Base-by-base conservation (phyloP, 2,329 filamentous ascomycete species). In the Aspergillus ochraceus region DNA sequence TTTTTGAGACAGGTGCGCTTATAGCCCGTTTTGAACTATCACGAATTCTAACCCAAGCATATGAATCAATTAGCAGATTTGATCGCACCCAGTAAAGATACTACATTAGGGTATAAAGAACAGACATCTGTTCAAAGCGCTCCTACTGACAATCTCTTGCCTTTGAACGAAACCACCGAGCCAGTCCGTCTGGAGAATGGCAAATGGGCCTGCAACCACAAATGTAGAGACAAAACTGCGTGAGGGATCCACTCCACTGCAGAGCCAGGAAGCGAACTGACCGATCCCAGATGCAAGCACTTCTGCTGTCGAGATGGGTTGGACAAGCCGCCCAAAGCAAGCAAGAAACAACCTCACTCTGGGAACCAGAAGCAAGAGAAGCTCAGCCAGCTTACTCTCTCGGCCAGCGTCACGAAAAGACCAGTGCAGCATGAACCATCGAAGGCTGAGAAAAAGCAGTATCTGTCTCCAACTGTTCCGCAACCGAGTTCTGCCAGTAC, bases 161-260 rank as follows among this genome's bases (percentile, higher is more conserved):
- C 49, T 54, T 54, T 39, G 54, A 58, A 64, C 14, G 24, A 60
- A 19, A 50, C 69, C 4, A 52, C 62, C 6, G 65, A 82, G 51
- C 81, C 86, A 4, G 71, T 76, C 1, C 82, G 81, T 65, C 81
- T 92, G 61, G 74, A 80, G 0, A 93, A 90, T 68, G 90, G 90
- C 0, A 90, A 83, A 68, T 93, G 88, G 86, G 82, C 83, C 39
- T 94, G 90, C 74, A 89, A 89, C 59, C 90, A 94, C 69, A 74
- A 74, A 19, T 93, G 90, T 76, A 86, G 84, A 66, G 80, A 88
- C 64, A 87, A 84, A 65, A 77, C 72, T 45, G 75, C 70, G 77
- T 80, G 68, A 58, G 36, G 17, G 6, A 65, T 4, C 3, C 46
- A 49, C 14, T 22, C 17, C 45, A 22, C 76, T 76, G 14, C 11